phyloP scores from a whole-genome alignment of 2,329 filamentous ascomycete genomes.

The Zasmidium cellare region DNA sequence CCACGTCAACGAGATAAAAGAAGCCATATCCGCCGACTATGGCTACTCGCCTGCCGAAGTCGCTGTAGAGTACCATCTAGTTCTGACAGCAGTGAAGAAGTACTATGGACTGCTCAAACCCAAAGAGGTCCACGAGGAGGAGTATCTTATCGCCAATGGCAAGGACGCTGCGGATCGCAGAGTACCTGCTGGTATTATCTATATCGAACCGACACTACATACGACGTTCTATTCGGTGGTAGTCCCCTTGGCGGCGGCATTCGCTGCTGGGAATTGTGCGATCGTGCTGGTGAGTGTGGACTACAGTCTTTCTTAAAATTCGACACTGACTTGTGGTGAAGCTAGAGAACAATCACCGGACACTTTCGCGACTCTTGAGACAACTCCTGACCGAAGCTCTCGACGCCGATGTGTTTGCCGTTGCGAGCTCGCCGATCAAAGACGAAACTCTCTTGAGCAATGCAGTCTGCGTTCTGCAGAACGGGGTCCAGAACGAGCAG shows the following conservation, averaged over 20 bases:
- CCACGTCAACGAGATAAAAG: slow-evolving; percentile 38
- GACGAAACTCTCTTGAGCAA: slow-evolving; percentile 26
- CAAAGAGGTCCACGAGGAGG: slow-evolving; percentile 39
- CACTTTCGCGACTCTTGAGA: slow-evolving; percentile 38
- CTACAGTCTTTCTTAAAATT: no score
- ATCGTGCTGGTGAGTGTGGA: slow-evolving; percentile 45
- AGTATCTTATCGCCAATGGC: slow-evolving; percentile 45
- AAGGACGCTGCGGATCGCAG: slow-evolving; percentile 39
- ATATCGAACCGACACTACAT: slow-evolving; percentile 51
- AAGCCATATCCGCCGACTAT: slow-evolving; percentile 45
- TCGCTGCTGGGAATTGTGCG: slow-evolving; percentile 55
- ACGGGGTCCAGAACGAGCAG: slow-evolving; percentile 13
- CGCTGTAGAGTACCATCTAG: slow-evolving; percentile 43
- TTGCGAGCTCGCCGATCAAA: slow-evolving; percentile 39
- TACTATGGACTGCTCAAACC: slow-evolving; percentile 44
- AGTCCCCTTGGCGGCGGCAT: slow-evolving; percentile 46
- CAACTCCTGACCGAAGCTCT: slow-evolving; percentile 42
- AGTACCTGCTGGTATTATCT: slow-evolving; percentile 44
- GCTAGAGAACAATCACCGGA: slow-evolving; percentile 43
- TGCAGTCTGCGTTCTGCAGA: slow-evolving; percentile 38
- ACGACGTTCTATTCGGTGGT: slow-evolving; percentile 51
- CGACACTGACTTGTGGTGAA: slow-evolving; percentile 19
- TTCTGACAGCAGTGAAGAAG: slow-evolving; percentile 41
- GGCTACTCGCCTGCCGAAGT: slow-evolving; percentile 39
- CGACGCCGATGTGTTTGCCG: slow-evolving; percentile 51